A percentile compares a stretch with the other conserved stretches of the same genome.
These are phyloP conservation scores for Diversispora eburnea DNA, from an alignment of 192 early-diverging fungal species.

Conservation along the genomic window DNA sequence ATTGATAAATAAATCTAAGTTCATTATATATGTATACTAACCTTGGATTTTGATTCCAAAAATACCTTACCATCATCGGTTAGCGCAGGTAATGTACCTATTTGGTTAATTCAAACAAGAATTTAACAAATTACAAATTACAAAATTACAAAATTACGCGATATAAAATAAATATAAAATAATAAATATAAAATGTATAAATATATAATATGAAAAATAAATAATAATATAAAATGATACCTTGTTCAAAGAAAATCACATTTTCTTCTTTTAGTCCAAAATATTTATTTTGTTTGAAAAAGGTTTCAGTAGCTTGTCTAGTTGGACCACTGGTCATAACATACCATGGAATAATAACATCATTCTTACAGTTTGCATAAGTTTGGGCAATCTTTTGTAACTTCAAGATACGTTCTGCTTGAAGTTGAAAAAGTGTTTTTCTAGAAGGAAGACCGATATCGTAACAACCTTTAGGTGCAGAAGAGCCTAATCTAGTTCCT, in stretches of 20 bases:
- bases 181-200: neutral
- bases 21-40: slow-evolving; percentile 45
- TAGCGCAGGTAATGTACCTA: slow-evolving; percentile 88
- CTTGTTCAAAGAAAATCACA: slow-evolving; percentile 96
- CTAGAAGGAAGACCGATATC: slow-evolving; percentile 85
- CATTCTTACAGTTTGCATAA: slow-evolving; percentile 32
- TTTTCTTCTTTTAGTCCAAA: slow-evolving; percentile 86
- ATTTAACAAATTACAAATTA: too few relatives aligned
- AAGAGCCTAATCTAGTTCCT: slow-evolving; percentile 78
- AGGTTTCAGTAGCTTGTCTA: slow-evolving; percentile 65
- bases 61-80: slow-evolving; percentile 90
- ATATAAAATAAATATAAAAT: neutral
- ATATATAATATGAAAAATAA: neutral
- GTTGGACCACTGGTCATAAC: slow-evolving; percentile 99
- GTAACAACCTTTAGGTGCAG: slow-evolving; percentile 91
- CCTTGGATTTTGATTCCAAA: slow-evolving; percentile 52
- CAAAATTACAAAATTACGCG: neutral
- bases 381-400: slow-evolving; percentile 66
- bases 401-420: slow-evolving; percentile 87
- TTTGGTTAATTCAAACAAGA: too few relatives aligned
- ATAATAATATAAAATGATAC: slow-evolving; percentile 32
- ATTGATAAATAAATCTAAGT: too few relatives aligned
- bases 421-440: slow-evolving; percentile 89
- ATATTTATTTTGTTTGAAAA: slow-evolving; percentile 77
- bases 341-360: slow-evolving; percentile 92